Evolutionary conservation across 106 monocot species (phyloP).

Genomic region (Allium cepa): DNA sequence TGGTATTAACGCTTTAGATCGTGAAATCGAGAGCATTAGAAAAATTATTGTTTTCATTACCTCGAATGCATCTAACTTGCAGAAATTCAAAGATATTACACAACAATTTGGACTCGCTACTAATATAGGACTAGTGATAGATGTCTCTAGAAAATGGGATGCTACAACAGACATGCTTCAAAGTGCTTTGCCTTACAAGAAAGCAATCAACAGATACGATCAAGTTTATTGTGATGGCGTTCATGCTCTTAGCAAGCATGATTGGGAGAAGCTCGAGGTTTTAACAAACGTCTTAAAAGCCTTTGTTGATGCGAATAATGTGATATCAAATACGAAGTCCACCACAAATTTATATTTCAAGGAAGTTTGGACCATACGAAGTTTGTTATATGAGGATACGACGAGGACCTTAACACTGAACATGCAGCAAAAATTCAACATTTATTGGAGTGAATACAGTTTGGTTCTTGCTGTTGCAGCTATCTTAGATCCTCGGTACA

Average conservation of each 20-base stretch:
- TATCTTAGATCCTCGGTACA: conserved; percentile 15
- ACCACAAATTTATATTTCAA: conserved; percentile 6
- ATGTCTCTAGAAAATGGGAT: conserved; percentile 10
- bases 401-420: conserved; percentile 4
- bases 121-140: background rate
- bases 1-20: conserved; percentile 9
- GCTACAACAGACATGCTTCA: conserved; percentile 7
- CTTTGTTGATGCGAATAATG: conserved; percentile 4
- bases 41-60: conserved; percentile 1
- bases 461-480: conserved; percentile 10
- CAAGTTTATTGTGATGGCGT: background rate
- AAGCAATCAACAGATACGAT: conserved; percentile 6
- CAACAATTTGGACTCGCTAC: background rate
- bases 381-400: conserved; percentile 4
- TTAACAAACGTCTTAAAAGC: conserved; percentile 4
- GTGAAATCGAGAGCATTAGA: background rate
- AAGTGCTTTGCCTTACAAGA: conserved; percentile 6
- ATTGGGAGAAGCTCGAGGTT: conserved; percentile 5
- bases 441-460: conserved; percentile 14
- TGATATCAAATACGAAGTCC: conserved; percentile 7
- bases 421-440: conserved; percentile 13
- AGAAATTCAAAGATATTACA: conserved; percentile 16
- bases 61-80: conserved; percentile 1
- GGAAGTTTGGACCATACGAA: conserved; percentile 9
- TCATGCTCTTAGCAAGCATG: conserved; percentile 1